These are phyloP conservation scores for Lolium multiflorum DNA, from an alignment of 176 grass and related monocot species.

Conservation along the genomic window DNA sequence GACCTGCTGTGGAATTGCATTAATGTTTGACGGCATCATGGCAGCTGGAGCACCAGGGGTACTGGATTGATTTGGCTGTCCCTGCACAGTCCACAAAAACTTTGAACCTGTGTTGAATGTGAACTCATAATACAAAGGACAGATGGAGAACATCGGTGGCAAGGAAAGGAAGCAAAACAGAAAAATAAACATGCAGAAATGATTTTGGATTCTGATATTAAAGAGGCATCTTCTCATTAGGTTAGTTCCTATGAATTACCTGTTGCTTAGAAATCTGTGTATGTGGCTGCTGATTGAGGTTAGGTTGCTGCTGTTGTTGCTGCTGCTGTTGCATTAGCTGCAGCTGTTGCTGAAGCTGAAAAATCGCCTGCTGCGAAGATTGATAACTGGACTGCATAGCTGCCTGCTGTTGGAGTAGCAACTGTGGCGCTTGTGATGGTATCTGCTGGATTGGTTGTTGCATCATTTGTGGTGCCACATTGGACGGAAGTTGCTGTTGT, in stretches of 20 bases:
- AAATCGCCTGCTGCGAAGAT: slow-evolving; percentile 97
- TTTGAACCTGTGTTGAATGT: slow-evolving; percentile 18
- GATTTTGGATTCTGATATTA: slow-evolving; percentile 12
- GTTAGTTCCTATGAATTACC: slow-evolving; percentile 49
- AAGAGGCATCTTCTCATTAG: neutral
- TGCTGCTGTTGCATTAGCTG: slow-evolving; percentile 87
- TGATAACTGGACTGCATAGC: slow-evolving; percentile 97
- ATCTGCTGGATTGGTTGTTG: slow-evolving; percentile 80
- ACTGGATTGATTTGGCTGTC: slow-evolving; percentile 55
- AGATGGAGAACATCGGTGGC: slow-evolving; percentile 32
- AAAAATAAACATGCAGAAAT: slow-evolving; percentile 18
- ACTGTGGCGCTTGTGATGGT: slow-evolving; percentile 80
- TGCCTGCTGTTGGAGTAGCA: slow-evolving; percentile 92
- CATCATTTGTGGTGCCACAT: slow-evolving; percentile 65
- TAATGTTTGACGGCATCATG: slow-evolving; percentile 52
- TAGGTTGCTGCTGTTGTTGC: slow-evolving; percentile 49
- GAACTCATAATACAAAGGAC: slow-evolving; percentile 4
- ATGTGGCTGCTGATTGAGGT: slow-evolving; percentile 59
- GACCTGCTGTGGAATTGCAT: slow-evolving; percentile 59
- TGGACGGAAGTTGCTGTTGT: slow-evolving; percentile 70
- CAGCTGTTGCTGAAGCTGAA: slow-evolving; percentile 93
- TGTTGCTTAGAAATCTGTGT: slow-evolving; percentile 71
- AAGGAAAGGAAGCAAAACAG: slow-evolving; percentile 23
- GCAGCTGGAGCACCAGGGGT: slow-evolving; percentile 57
- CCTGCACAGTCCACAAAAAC: slow-evolving; percentile 26